Percentiles rank a stretch among this genome's conserved stretches.
phyloP scores from a whole-genome alignment of 176 grass and related monocot species.

The Otatea glauca region DNA sequence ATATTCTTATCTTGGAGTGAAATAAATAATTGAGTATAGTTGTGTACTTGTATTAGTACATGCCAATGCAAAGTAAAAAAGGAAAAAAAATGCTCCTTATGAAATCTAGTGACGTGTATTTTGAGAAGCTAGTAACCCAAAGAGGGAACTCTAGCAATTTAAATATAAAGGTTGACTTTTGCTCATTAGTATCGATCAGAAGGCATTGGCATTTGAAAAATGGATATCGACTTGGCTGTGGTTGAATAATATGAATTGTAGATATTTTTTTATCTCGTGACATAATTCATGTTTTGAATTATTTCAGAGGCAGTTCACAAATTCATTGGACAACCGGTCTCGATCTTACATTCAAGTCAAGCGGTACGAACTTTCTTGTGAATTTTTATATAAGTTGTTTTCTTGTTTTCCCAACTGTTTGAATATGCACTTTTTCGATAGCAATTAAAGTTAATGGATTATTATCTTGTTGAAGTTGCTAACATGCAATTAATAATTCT shows the following conservation, averaged over 20 bases:
- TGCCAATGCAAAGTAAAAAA: too few relatives aligned
- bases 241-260: too few relatives aligned
- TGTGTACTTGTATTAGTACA: too few relatives aligned
- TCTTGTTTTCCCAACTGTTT: constrained; percentile 6
- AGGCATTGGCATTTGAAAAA: too few relatives aligned
- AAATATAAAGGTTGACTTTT: too few relatives aligned
- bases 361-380: constrained; percentile 56
- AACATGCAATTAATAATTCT: constrained; percentile 15
- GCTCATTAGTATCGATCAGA: too few relatives aligned
- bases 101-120: too few relatives aligned
- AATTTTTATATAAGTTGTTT: not conserved
- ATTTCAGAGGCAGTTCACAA: constrained; percentile 83
- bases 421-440: constrained; percentile 18
- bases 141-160: too few relatives aligned
- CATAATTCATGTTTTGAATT: constrained; percentile 31
- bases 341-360: constrained; percentile 78
- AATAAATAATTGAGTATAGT: too few relatives aligned
- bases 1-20: constrained; percentile 11
- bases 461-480: not conserved
- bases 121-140: too few relatives aligned
- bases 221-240: too few relatives aligned
- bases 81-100: too few relatives aligned
- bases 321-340: constrained; percentile 84
- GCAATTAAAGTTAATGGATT: not conserved
- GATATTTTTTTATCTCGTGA: not conserved